A percentile compares a stretch with the other conserved stretches of the same genome.
Evolutionary conservation across 768 basidiomycete genomes (phyloP).

Genomic region (Boletus huronensis): DNA sequence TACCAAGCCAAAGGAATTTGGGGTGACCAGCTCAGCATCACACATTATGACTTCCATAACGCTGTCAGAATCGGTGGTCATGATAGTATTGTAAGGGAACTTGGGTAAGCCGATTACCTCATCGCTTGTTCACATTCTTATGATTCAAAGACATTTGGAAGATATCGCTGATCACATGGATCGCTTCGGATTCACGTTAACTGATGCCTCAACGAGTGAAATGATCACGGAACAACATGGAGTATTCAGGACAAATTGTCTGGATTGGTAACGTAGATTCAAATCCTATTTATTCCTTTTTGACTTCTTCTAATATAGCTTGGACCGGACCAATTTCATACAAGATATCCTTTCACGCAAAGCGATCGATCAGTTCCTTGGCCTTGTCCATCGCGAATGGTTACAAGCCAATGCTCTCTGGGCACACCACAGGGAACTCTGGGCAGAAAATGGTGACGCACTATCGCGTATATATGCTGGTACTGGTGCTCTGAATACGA

Average conservation of each 20-base stretch:
- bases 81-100: constrained; percentile 75
- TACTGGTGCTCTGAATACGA: constrained; percentile 91
- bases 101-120: constrained; percentile 44
- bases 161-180: constrained; percentile 63
- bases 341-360: constrained; percentile 90
- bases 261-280: constrained; percentile 73
- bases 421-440: constrained; percentile 86
- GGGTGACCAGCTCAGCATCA: constrained; percentile 70
- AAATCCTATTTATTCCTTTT: background rate
- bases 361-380: constrained; percentile 78
- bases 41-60: constrained; percentile 93
- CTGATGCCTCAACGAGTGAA: constrained; percentile 60
- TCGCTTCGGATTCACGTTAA: constrained; percentile 82
- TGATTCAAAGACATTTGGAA: constrained; percentile 51
- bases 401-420: constrained; percentile 65
- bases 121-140: constrained; percentile 4
- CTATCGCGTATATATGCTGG: constrained; percentile 93
- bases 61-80: constrained; percentile 79
- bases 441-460: constrained; percentile 97
- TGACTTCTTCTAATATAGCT: constrained; percentile 41
- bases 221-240: constrained; percentile 88
- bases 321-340: constrained; percentile 96
- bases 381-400: constrained; percentile 77
- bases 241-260: constrained; percentile 90
- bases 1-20: constrained; percentile 58